These are phyloP conservation scores for Pittosporum tobira DNA, from an alignment of 129 eudicot genomes.

Conservation along the genomic window DNA sequence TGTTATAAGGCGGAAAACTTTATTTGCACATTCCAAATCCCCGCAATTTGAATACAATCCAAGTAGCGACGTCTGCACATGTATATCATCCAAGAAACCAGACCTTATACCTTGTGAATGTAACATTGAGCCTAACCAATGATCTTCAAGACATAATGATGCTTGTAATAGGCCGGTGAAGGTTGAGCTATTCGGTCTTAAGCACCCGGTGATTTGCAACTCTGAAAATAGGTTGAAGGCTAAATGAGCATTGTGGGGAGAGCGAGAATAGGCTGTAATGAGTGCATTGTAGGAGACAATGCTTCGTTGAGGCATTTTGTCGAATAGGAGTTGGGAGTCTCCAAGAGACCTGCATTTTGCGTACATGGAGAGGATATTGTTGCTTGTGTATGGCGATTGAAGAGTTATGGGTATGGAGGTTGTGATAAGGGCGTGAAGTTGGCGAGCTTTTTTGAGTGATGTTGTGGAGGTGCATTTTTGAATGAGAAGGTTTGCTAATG, in stretches of 20 bases:
- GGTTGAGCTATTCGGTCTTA: constrained; percentile 49
- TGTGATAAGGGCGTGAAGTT: constrained; percentile 63
- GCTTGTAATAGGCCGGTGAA: constrained; percentile 66
- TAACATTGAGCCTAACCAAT: constrained; percentile 36
- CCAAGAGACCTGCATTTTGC: constrained; percentile 44
- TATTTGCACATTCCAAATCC: constrained; percentile 43
- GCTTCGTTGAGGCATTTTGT: constrained; percentile 59
- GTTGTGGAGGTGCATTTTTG: background rate
- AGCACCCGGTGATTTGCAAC: constrained; percentile 28
- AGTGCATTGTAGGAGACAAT: constrained; percentile 70
- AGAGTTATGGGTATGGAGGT: constrained; percentile 39
- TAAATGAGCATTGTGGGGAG: constrained; percentile 12
- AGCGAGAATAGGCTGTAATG: constrained; percentile 54
- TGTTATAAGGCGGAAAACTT: constrained; percentile 33
- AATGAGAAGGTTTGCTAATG: background rate
- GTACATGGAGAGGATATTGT: constrained; percentile 74
- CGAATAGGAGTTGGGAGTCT: constrained; percentile 47
- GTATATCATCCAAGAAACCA: constrained; percentile 46
- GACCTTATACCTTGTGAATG: constrained; percentile 42
- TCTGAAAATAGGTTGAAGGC: constrained; percentile 31
- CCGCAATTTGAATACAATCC: constrained; percentile 57
- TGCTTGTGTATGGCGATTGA: constrained; percentile 44
- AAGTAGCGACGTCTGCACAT: constrained; percentile 59
- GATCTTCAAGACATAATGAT: constrained; percentile 24
- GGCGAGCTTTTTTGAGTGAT: background rate